A percentile compares a stretch with the other conserved stretches of the same genome.
These are phyloP conservation scores for Trypanosoma lewisi DNA, from an alignment of 208 protist species.

Conservation along the genomic window DNA sequence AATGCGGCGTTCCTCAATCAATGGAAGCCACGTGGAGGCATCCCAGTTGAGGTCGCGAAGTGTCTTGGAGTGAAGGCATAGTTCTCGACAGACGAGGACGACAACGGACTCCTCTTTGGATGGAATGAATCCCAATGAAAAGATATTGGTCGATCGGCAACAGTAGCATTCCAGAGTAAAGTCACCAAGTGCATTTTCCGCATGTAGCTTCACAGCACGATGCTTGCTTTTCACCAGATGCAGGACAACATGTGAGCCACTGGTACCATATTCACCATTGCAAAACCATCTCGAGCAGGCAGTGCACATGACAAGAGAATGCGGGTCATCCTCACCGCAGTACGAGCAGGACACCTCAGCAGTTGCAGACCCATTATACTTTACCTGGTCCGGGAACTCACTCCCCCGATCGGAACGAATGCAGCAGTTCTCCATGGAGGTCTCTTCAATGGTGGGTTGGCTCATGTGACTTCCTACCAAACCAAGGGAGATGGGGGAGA, in stretches of 20 bases:
- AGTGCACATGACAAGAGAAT: conserved; percentile 81
- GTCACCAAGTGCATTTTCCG: conserved; percentile 87
- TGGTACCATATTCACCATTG: conserved; percentile 58
- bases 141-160: conserved; percentile 90
- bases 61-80: conserved; percentile 43
- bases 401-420: neutral
- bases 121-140: conserved; percentile 94
- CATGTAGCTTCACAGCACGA: conserved; percentile 85
- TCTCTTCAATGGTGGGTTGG: neutral
- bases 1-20: conserved; percentile 91
- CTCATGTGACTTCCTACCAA: conserved; percentile 1
- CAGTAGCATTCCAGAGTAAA: conserved; percentile 94
- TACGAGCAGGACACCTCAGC: conserved; percentile 62
- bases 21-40: conserved; percentile 81
- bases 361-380: neutral
- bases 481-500: neutral
- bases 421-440: neutral
- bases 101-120: conserved; percentile 92
- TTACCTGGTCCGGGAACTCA: neutral
- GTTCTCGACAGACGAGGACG: conserved; percentile 90
- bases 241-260: conserved; percentile 88
- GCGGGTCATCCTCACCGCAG: conserved; percentile 81
- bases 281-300: conserved; percentile 92
- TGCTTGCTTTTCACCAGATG: conserved; percentile 91
- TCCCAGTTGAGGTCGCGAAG: conserved; percentile 88